phyloP scores from a whole-genome alignment of 257 asterid species.

The Nicotiana attenuata region DNA sequence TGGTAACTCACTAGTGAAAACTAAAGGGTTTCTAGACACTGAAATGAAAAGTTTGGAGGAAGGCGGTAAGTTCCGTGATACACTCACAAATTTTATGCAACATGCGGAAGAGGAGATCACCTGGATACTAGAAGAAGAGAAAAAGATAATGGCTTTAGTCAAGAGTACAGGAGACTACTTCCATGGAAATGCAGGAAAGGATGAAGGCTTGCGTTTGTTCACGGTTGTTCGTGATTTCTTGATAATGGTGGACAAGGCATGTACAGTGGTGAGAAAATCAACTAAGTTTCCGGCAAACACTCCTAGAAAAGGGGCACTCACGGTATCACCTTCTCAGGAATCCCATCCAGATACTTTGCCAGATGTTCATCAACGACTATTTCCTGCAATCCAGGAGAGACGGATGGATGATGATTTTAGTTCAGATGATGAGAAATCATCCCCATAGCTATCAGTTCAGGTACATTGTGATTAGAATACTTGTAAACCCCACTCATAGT shows the following conservation, averaged over 20 bases:
- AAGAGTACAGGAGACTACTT: constrained; percentile 85
- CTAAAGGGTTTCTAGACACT: constrained; percentile 40
- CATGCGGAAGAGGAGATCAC: constrained; percentile 46
- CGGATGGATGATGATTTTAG: constrained; percentile 48
- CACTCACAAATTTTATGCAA: constrained; percentile 33
- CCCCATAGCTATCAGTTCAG: neutral
- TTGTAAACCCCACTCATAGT: neutral
- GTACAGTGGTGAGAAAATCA: constrained; percentile 45
- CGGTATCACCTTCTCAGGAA: constrained; percentile 47
- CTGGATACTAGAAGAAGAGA: constrained; percentile 58
- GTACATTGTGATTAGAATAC: neutral
- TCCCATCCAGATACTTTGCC: constrained; percentile 35
- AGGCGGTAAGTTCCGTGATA: constrained; percentile 39
- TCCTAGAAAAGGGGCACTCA: constrained; percentile 27
- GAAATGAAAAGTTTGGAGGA: constrained; percentile 48
- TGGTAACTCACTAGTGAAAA: constrained; percentile 32
- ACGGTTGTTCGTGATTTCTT: constrained; percentile 71
- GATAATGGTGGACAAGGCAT: constrained; percentile 59
- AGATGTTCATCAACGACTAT: constrained; percentile 39
- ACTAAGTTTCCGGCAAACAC: constrained; percentile 32
- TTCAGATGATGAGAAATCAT: constrained; percentile 54
- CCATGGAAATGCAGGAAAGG: constrained; percentile 65
- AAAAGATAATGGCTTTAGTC: constrained; percentile 57
- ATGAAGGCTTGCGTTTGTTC: constrained; percentile 66
- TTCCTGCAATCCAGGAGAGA: constrained; percentile 66